These are phyloP conservation scores for Pilobolus umbonatus DNA, from an alignment of 192 early-diverging fungal species.

Conservation along the genomic window DNA sequence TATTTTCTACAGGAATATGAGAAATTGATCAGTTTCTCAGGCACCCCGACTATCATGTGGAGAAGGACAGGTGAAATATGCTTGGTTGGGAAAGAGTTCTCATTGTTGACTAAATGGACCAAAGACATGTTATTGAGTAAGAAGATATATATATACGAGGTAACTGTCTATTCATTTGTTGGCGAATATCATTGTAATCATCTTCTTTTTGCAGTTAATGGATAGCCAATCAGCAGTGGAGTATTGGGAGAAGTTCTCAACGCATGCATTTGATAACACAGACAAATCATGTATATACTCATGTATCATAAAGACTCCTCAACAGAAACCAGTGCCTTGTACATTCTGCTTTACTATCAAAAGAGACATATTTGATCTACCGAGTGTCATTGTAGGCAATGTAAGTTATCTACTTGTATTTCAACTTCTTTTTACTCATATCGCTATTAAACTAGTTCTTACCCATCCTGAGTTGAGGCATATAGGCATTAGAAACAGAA, in stretches of 20 bases:
- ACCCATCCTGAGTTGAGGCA: conserved; percentile 18
- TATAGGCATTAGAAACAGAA: no score
- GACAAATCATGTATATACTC: conserved; percentile 85
- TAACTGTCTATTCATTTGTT: no score
- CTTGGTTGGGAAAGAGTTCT: conserved; percentile 95
- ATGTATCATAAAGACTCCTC: conserved; percentile 77
- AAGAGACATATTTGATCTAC: conserved; percentile 94
- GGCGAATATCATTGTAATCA: background rate
- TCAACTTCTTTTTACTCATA: background rate
- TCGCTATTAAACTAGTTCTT: conserved; percentile 13
- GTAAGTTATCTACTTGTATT: conserved; percentile 25
- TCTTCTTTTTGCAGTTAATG: conserved; percentile 67
- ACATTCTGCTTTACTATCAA: conserved; percentile 97
- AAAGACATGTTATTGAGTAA: conserved; percentile 75
- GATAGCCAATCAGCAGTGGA: conserved; percentile 86
- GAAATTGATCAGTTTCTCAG: conserved; percentile 91
- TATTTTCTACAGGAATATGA: conserved; percentile 71
- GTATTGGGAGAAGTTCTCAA: conserved; percentile 94
- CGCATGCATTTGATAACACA: conserved; percentile 90
- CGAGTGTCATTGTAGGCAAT: conserved; percentile 79
- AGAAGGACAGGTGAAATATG: conserved; percentile 94
- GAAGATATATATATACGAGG: conserved; percentile 80
- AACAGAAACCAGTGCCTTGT: conserved; percentile 72
- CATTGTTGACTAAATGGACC: conserved; percentile 87
- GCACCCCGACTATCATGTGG: conserved; percentile 96